These are phyloP conservation scores for Aspergillus pseudoviridinutans DNA, from an alignment of 2,329 filamentous ascomycete genomes.

Conservation along the genomic window DNA sequence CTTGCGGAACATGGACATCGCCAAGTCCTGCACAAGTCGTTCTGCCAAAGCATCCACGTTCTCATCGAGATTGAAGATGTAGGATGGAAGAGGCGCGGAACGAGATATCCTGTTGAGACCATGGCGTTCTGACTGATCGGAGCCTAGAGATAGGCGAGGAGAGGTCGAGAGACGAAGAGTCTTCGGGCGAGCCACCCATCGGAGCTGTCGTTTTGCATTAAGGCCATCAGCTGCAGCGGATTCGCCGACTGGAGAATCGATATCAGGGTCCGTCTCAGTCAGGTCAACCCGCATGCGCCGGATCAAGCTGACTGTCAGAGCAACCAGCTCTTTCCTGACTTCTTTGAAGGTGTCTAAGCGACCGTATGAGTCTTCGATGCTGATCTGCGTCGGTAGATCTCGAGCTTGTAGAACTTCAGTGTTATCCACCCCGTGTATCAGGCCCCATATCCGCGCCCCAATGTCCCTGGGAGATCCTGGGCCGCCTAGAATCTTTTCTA, in stretches of 20 bases:
- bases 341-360: slow-evolving; percentile 62
- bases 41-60: slow-evolving; percentile 59
- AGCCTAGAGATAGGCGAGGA: slow-evolving; percentile 51
- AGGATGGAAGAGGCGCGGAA: slow-evolving; percentile 68
- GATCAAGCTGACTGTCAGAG: slow-evolving; percentile 66
- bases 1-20: slow-evolving; percentile 70
- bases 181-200: slow-evolving; percentile 76
- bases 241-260: slow-evolving; percentile 2
- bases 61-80: slow-evolving; percentile 64
- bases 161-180: slow-evolving; percentile 79
- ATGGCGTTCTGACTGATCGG: slow-evolving; percentile 53
- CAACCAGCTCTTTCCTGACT: slow-evolving; percentile 64
- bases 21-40: slow-evolving; percentile 63
- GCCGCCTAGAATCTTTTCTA: slow-evolving; percentile 67
- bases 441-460: slow-evolving; percentile 67
- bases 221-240: slow-evolving; percentile 10
- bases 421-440: slow-evolving; percentile 77
- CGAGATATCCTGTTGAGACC: slow-evolving; percentile 69
- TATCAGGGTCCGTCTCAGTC: slow-evolving; percentile 48
- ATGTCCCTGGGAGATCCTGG: slow-evolving; percentile 68
- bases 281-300: slow-evolving; percentile 77
- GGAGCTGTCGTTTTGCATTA: slow-evolving; percentile 19
- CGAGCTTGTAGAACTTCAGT: slow-evolving; percentile 68
- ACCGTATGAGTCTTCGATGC: slow-evolving; percentile 88
- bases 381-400: slow-evolving; percentile 78